These are phyloP conservation scores for Umbellularia californica DNA, from an alignment of 164 flowering plant species.

Conservation along the genomic window DNA sequence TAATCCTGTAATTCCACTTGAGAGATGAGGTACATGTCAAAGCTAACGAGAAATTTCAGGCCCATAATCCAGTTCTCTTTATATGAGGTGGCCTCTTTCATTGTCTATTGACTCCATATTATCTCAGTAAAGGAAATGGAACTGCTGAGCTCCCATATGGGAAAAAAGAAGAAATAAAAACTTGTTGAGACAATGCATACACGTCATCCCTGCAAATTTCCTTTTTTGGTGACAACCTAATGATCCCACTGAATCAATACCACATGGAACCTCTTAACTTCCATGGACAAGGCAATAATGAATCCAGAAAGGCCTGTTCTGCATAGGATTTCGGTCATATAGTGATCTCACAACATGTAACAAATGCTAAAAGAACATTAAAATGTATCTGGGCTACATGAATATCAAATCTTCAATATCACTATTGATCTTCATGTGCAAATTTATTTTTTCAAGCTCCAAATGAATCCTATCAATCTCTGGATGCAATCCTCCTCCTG, in stretches of 20 bases:
- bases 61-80: too few relatives aligned
- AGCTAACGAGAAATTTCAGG: too few relatives aligned
- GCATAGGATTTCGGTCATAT: background rate
- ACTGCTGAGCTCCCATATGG: background rate
- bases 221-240: background rate
- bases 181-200: background rate
- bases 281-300: background rate
- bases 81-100: too few relatives aligned
- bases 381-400: background rate
- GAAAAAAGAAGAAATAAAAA: too few relatives aligned
- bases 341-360: too few relatives aligned
- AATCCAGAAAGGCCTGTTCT: background rate
- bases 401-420: background rate
- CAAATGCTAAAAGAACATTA: background rate
- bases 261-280: background rate
- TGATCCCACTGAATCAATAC: background rate
- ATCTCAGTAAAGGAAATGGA: too few relatives aligned
- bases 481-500: slow-evolving; percentile 47
- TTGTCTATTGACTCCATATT: too few relatives aligned
- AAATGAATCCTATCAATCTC: slow-evolving; percentile 30
- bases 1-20: too few relatives aligned
- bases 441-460: slow-evolving; percentile 23
- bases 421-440: slow-evolving; percentile 25
- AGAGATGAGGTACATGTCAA: too few relatives aligned
- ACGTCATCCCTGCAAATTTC: background rate